Evolutionary conservation across 768 basidiomycete species (phyloP).

Genomic region (Podaxis mareebaensis): DNA sequence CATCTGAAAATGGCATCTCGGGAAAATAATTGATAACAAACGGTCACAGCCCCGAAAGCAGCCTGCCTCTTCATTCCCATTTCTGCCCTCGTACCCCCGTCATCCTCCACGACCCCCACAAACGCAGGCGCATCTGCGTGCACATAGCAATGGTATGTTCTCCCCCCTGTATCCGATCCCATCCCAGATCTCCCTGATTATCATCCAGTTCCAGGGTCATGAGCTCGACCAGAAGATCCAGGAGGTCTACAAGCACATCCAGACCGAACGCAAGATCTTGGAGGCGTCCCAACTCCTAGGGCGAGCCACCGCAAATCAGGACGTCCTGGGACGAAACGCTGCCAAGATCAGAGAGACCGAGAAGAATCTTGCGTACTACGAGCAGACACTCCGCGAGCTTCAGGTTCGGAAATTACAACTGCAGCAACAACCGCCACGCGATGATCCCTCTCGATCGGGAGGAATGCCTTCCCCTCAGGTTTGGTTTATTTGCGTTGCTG

Average conservation of each 20-base stretch:
- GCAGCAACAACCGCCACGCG: slow-evolving; percentile 54
- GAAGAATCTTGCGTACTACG: slow-evolving; percentile 82
- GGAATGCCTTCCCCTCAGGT: slow-evolving; percentile 46
- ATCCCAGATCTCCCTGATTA: slow-evolving; percentile 23
- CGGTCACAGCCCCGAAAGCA: slow-evolving; percentile 23
- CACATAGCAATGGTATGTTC: slow-evolving; percentile 28
- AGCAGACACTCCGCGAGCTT: slow-evolving; percentile 81
- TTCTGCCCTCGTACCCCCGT: slow-evolving; percentile 31
- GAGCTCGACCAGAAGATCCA: slow-evolving; percentile 93
- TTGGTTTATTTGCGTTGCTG: slow-evolving; percentile 12
- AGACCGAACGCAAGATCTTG: slow-evolving; percentile 90
- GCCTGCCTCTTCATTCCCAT: slow-evolving; percentile 18
- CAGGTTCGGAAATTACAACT: slow-evolving; percentile 61
- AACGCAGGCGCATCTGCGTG: slow-evolving; percentile 24
- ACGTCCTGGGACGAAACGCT: slow-evolving; percentile 80
- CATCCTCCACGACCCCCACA: slow-evolving; percentile 22
- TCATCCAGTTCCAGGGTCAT: slow-evolving; percentile 38
- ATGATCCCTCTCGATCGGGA: slow-evolving; percentile 56
- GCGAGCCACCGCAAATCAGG: slow-evolving; percentile 82
- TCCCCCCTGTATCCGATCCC: neutral
- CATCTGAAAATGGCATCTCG: slow-evolving; percentile 13
- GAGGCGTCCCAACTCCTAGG: slow-evolving; percentile 80
- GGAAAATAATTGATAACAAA: slow-evolving; percentile 24
- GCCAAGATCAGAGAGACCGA: slow-evolving; percentile 87
- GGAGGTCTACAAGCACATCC: slow-evolving; percentile 86